Base-by-base conservation (phyloP, 805 yeast species). In the Teunomyces lycoperdinae region DNA sequence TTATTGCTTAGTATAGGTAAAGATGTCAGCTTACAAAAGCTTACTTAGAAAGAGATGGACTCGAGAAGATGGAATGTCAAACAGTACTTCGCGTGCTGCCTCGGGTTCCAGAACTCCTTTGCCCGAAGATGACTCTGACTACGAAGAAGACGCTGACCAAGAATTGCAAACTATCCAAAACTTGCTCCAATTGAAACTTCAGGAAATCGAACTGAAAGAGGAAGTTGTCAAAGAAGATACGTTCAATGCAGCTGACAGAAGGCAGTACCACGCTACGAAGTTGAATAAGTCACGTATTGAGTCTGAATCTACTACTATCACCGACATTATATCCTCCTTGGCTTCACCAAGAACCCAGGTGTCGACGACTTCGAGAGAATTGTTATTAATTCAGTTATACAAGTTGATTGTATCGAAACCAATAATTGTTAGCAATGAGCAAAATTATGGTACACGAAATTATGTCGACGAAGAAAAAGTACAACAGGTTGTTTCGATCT, bases 301-400 rank as follows among this genome's bases (percentile, higher is more conserved):
- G 42, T 63, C 71, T 0, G 66, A 64, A 40, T 48, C 63, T 14
- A 66, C 72, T 8, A 60, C 77, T 2, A 70, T 78, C 24, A 68
- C 66, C 30, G 81, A 79, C 43, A 70, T 80, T 29, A 70, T 80
- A 5, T 49, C 57, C 9, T 72, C 81, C 0, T 66, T 79, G 51
- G 59, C 62, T 2, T 58, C 62, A 33, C 61, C 78, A 0, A 57
- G 83, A 48, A 64, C 73, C 13, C 74, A 71, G 48, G 77, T 80
- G 3, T 71, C 78, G 31, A 64, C 79, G 0, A 66, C 60, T 31
- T 72, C 79, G 7, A 60, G 83, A 48, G 82, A 79, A 54, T 54
- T 77, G 50, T 64, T 80, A 26, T 59, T 78, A 50, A 80, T 78
- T 5, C 82, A 80, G 58, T 62, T 80, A 43, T 78, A 72, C 55